Evolutionary conservation across 2,329 filamentous ascomycete species (phyloP), one percentile per base, ranked within the genome.

Genomic region (Penicillium sp.): DNA sequence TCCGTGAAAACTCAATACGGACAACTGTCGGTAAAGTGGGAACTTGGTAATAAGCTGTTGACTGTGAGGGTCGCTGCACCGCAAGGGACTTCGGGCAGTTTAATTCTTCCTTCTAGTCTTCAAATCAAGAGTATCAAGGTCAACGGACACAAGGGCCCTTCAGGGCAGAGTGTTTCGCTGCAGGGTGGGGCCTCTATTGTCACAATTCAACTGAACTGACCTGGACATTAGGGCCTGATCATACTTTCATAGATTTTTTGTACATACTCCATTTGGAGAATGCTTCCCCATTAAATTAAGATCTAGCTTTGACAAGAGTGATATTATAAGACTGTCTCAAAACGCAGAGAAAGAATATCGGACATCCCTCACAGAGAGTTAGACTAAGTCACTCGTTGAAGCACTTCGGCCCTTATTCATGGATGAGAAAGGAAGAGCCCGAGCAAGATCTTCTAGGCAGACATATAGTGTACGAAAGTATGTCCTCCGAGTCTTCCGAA

Each of bases 1-100:
- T 44, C 56, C n/a, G 49, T 53, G 2, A 22, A 37, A 9, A 53
- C 56, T 24, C 47, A 22, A 1, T 42, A 59, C 26, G 56, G 56
- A 24, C 49, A 47, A 10, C 44, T 59, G 28, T 33, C 35, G 6
- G 56, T 59, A 5, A 15, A 38, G 6, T 59, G 56, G 56, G 40
- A 26, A 4, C 26, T 59, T 30, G 19, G 42, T 9, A 26, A 38
- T n/a, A 17, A 12, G 4, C 8, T 28, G 3, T n/a, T 59, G 6
- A 30, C 15, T 10, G 28, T 59, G 24, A 38, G 38, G 13, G 30
- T 59, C 38, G 22, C 26, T 26, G 49, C 56, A 12, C 56, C 56
- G 17, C 19, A 19, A 37, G 49, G 57, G 5, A 59, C 57, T 30
- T 45, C 38, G 7, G 57, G 57, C 12, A 47, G 40, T 1, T 22